Base-by-base conservation (phyloP, 495 filamentous ascomycete genomes). In the Neurospora sp. region DNA sequence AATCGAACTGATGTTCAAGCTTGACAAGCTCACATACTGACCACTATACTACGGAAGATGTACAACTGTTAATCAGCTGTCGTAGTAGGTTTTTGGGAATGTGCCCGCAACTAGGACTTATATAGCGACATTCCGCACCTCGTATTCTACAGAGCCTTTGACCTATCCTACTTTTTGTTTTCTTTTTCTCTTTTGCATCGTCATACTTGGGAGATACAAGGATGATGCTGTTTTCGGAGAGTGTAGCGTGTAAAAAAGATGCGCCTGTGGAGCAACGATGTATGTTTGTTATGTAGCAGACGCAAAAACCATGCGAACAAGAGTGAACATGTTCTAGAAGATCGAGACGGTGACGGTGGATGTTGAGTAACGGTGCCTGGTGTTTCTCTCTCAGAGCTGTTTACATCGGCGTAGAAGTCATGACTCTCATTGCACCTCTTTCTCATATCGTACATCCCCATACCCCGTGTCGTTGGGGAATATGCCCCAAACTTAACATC, bases 11-110 rank as follows among this genome's bases (percentile, higher is more conserved):
- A 46, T 46, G 18, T 54, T 54, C 46, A 54, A 54, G 46, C 46
- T 54, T 54, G 46, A 54, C 46, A 54, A 54, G 46, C 46, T 54
- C 46, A 62, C 54, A 62, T 62, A 62, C 54, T 62, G 54, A 62
- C 54, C 54, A 62, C 54, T 62, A 62, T 62, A 62, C 54, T 62
- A 62, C 54, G 54, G 54, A 62, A 62, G 54, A 62, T 62, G 5
- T 62, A 62, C 54, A 62, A 31, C 54, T 62, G 54, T 62, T 62
- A 1, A 62, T 35, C 54, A 35, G 54, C 27, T 66, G 54, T 66
- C 27, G 54, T 66, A 66, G 54, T 18, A 66, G 27, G 12, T 18
- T 35, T 6, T 35, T 35, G 27, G 5, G 1, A 35, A 3, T 12
- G 10, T 1, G 0, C 2, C 2, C 2, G 10, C 0, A 14, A 6